Conservation (phyloP, 208 protist species). For the Leishmania guyanensis region DNA sequence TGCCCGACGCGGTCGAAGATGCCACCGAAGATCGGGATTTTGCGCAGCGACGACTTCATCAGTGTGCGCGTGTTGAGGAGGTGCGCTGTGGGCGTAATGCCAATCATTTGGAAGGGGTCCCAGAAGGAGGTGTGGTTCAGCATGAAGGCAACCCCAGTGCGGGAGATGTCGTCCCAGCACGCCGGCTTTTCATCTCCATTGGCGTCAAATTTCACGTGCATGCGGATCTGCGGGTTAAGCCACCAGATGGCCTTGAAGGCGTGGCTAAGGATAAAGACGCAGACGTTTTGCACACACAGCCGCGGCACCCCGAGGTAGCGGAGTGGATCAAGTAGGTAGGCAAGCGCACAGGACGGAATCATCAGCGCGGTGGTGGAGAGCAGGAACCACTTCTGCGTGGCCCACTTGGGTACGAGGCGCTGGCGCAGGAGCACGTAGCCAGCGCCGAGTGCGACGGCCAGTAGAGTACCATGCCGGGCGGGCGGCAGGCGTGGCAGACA, state of each 20-base stretch:
- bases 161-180: slow-evolving; percentile 25
- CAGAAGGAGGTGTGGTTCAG: slow-evolving; percentile 77
- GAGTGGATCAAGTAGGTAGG: slow-evolving; percentile 39
- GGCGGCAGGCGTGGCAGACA: slow-evolving; percentile 11
- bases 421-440: slow-evolving; percentile 36
- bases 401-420: slow-evolving; percentile 37
- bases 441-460: slow-evolving; percentile 32
- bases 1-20: slow-evolving; percentile 64
- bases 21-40: slow-evolving; percentile 61
- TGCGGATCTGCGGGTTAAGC: slow-evolving; percentile 53
- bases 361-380: slow-evolving; percentile 33
- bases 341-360: slow-evolving; percentile 32
- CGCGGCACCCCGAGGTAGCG: slow-evolving; percentile 30
- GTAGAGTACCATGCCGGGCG: slow-evolving; percentile 8
- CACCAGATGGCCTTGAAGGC: slow-evolving; percentile 36
- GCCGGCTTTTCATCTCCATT: slow-evolving; percentile 16
- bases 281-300: slow-evolving; percentile 27
- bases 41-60: slow-evolving; percentile 52
- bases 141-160: slow-evolving; percentile 37
- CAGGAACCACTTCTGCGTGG: slow-evolving; percentile 52
- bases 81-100: slow-evolving; percentile 29
- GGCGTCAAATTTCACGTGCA: slow-evolving; percentile 33
- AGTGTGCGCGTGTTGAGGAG: slow-evolving; percentile 57
- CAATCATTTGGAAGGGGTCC: slow-evolving; percentile 45
- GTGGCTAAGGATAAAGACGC: slow-evolving; percentile 36